A percentile compares a stretch with the other conserved stretches of the same genome.
Conservation (phyloP, 495 filamentous ascomycete species). For the Thermothielavioides terrestris region DNA sequence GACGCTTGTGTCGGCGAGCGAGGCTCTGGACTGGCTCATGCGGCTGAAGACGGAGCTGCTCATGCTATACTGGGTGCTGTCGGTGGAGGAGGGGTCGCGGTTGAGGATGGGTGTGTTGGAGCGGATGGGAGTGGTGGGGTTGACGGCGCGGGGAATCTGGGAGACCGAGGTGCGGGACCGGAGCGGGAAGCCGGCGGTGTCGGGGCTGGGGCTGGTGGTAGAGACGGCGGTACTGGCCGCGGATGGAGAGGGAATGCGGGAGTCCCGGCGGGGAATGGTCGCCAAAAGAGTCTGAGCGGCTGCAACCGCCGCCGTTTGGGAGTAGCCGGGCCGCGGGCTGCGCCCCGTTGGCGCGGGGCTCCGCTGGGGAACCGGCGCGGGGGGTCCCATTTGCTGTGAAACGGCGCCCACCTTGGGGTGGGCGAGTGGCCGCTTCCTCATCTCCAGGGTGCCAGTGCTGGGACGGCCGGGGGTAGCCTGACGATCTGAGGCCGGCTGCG, state of each 20-base stretch:
- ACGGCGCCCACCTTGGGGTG: constrained; percentile 3
- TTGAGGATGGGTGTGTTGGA: constrained; percentile 20
- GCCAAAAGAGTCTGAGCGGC: not conserved
- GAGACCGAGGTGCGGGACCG: constrained; percentile 25
- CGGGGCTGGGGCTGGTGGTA: constrained; percentile 10
- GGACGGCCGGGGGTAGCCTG: not conserved
- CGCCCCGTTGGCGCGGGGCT: constrained; percentile 1
- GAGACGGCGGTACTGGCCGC: not conserved
- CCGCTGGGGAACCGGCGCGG: not conserved
- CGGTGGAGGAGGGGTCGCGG: constrained; percentile 26
- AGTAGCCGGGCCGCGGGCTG: constrained; percentile 15
- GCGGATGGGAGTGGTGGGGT: constrained; percentile 24
- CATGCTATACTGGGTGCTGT: constrained; percentile 30
- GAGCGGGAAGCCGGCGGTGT: constrained; percentile 16
- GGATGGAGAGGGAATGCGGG: constrained; percentile 7
- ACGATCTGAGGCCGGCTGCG: constrained; percentile 8
- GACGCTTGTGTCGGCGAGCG: constrained; percentile 18
- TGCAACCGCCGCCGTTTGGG: constrained; percentile 10
- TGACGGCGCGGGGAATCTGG: constrained; percentile 21
- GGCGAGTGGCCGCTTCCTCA: constrained; percentile 10
- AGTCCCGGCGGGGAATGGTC: constrained; percentile 5
- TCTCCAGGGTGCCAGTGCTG: constrained; percentile 9
- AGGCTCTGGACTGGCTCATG: constrained; percentile 15
- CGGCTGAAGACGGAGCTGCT: constrained; percentile 25
- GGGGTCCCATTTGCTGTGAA: not conserved